Percentiles rank a stretch among this genome's conserved stretches.
phyloP scores from a whole-genome alignment of 2,329 filamentous ascomycete genomes.

The Fusarium sp. region DNA sequence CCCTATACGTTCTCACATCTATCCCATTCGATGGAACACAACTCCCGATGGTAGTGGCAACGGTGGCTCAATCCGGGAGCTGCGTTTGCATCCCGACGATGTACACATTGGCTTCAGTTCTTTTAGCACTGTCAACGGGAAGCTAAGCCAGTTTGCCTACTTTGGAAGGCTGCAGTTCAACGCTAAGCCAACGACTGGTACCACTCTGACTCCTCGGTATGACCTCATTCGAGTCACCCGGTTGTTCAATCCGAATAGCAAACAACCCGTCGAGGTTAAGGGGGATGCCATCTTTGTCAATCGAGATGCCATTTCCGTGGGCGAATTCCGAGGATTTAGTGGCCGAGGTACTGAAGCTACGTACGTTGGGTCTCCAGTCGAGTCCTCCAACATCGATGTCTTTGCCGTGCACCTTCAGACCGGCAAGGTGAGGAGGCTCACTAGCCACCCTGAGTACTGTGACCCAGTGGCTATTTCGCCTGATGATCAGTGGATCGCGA shows the following conservation, averaged over 20 bases:
- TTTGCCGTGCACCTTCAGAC: constrained; percentile 55
- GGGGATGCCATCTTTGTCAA: not conserved
- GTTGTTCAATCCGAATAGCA: constrained; percentile 43
- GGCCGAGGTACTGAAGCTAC: constrained; percentile 54
- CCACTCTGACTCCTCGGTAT: constrained; percentile 49
- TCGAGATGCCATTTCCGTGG: constrained; percentile 40
- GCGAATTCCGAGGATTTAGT: constrained; percentile 59
- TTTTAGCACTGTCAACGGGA: constrained; percentile 37
- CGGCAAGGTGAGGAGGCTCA: constrained; percentile 55
- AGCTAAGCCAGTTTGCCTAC: constrained; percentile 46
- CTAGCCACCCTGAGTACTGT: constrained; percentile 56
- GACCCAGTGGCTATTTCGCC: constrained; percentile 56
- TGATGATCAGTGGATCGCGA: constrained; percentile 52
- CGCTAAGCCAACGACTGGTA: constrained; percentile 44
- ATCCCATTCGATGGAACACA: constrained; percentile 21
- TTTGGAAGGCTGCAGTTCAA: constrained; percentile 56
- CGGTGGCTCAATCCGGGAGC: constrained; percentile 53
- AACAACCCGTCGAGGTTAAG: not conserved
- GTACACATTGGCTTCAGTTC: constrained; percentile 56
- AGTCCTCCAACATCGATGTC: constrained; percentile 59
- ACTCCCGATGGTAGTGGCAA: constrained; percentile 43
- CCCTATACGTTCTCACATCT: not conserved
- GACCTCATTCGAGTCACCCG: constrained; percentile 54
- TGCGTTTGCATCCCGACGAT: constrained; percentile 59
- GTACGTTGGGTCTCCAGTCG: constrained; percentile 54